These are phyloP conservation scores for Phenoliferia sp. DNA, from an alignment of 1,284 basidiomycete genomes.

Conservation along the genomic window DNA sequence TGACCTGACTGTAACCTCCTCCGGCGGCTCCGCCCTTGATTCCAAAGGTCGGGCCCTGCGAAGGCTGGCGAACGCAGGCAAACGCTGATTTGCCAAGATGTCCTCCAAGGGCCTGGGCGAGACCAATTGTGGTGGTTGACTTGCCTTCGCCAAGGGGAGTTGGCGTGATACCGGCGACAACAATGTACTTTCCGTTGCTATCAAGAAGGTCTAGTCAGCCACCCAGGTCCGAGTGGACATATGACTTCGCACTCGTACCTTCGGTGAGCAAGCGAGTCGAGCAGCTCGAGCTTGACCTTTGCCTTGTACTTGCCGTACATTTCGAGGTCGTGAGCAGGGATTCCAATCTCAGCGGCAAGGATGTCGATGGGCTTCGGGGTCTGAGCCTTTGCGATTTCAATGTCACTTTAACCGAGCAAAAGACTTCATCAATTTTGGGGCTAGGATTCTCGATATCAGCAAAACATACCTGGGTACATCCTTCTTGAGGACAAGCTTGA, in stretches of 20 bases:
- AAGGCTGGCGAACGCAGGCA: constrained; percentile 97
- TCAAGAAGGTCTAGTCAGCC: neutral
- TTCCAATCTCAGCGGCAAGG: constrained; percentile 83
- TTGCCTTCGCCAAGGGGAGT: constrained; percentile 98
- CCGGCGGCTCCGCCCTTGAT: constrained; percentile 99
- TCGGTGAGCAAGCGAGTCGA: constrained; percentile 78
- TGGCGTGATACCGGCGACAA: constrained; percentile 94
- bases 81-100: constrained; percentile 89
- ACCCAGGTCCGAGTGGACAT: neutral
- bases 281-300: constrained; percentile 85
- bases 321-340: constrained; percentile 83
- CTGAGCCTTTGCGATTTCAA: constrained; percentile 93
- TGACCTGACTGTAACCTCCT: constrained; percentile 93
- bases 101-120: constrained; percentile 93
- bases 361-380: constrained; percentile 82
- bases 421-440: constrained; percentile 6
- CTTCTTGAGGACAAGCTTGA: constrained; percentile 69
- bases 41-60: constrained; percentile 97
- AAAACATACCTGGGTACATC: constrained; percentile 66
- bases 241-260: constrained; percentile 43
- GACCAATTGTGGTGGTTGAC: constrained; percentile 95
- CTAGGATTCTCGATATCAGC: neutral
- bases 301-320: constrained; percentile 95
- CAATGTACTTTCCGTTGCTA: constrained; percentile 87
- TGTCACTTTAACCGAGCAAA: constrained; percentile 58